Percentiles rank a stretch among this genome's conserved stretches.
phyloP scores from a whole-genome alignment of 768 basidiomycete species.

The Lactifluus volemus region DNA sequence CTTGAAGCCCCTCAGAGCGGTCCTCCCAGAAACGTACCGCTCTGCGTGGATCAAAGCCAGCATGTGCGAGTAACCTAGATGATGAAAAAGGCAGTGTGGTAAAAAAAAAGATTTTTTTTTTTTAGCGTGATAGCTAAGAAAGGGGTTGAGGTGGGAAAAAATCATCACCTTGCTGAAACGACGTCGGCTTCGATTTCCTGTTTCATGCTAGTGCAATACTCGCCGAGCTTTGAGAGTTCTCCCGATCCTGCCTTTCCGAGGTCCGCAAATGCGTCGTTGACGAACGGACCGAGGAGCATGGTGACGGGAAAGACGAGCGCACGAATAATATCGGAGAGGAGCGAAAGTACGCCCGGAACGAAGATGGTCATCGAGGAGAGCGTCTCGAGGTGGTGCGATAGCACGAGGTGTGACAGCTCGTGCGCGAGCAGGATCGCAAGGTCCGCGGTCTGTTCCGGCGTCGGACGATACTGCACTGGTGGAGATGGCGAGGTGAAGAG shows the following conservation, averaged over 20 bases:
- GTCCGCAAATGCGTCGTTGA: slow-evolving; percentile 87
- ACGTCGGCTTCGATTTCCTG: slow-evolving; percentile 93
- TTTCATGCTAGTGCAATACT: slow-evolving; percentile 66
- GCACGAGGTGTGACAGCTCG: slow-evolving; percentile 85
- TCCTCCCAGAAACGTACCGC: slow-evolving; percentile 82
- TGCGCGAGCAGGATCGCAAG: slow-evolving; percentile 89
- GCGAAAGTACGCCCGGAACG: slow-evolving; percentile 69
- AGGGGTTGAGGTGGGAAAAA: slow-evolving; percentile 6
- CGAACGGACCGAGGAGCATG: slow-evolving; percentile 88
- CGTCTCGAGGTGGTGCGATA: slow-evolving; percentile 88
- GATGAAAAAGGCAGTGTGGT: too few relatives aligned
- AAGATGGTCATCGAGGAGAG: slow-evolving; percentile 80
- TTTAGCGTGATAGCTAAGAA: not conserved
- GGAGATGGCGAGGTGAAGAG: slow-evolving; percentile 31
- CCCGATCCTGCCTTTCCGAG: slow-evolving; percentile 69
- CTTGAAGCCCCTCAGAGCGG: slow-evolving; percentile 32
- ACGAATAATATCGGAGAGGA: slow-evolving; percentile 66
- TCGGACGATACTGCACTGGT: slow-evolving; percentile 32
- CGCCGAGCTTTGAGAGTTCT: slow-evolving; percentile 62
- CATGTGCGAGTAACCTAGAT: slow-evolving; percentile 76
- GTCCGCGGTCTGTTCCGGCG: slow-evolving; percentile 77
- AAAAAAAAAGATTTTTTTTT: not conserved
- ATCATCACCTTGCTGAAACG: slow-evolving; percentile 65
- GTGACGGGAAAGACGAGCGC: slow-evolving; percentile 82
- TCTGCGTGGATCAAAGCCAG: slow-evolving; percentile 80